phyloP scores from a whole-genome alignment of 495 filamentous ascomycete species.

The Penicillium dipodomyicola region DNA sequence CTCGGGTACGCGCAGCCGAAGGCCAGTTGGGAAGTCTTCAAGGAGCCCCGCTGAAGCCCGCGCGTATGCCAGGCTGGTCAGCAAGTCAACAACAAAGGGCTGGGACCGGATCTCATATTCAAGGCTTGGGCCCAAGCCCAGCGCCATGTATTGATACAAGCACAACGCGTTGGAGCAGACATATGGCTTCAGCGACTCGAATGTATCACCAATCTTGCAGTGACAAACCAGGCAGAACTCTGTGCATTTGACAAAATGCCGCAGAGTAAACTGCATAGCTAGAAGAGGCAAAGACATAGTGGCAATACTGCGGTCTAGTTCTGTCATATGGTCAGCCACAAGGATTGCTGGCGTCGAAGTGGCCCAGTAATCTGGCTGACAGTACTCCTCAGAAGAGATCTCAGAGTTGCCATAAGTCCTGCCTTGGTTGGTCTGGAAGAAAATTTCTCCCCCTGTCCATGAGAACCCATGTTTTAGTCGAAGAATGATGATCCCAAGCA shows the following conservation, averaged over 20 bases:
- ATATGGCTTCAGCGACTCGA: slow-evolving; percentile 89
- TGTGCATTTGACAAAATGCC: slow-evolving; percentile 77
- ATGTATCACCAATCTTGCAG: slow-evolving; percentile 62
- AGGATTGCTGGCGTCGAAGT: slow-evolving; percentile 35
- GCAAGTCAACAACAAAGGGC: slow-evolving; percentile 80
- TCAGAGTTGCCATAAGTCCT: slow-evolving; percentile 16
- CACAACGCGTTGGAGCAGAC: slow-evolving; percentile 81
- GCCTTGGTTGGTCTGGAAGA: slow-evolving; percentile 48
- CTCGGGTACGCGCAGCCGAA: slow-evolving; percentile 65
- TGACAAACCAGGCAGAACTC: slow-evolving; percentile 90
- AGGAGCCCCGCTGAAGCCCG: slow-evolving; percentile 48
- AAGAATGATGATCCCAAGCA: slow-evolving; percentile 60
- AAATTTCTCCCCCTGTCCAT: slow-evolving; percentile 72
- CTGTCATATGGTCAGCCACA: slow-evolving; percentile 50
- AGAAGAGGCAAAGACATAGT: slow-evolving; percentile 64
- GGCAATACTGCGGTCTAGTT: slow-evolving; percentile 10
- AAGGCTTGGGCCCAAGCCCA: slow-evolving; percentile 80
- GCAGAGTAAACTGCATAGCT: slow-evolving; percentile 77
- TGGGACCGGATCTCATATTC: slow-evolving; percentile 81
- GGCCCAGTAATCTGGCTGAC: slow-evolving; percentile 26
- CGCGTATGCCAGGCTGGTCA: slow-evolving; percentile 78
- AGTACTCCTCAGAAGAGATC: slow-evolving; percentile 11
- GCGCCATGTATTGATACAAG: slow-evolving; percentile 86
- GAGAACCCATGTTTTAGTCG: slow-evolving; percentile 51
- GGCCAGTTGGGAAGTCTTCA: slow-evolving; percentile 64